Percentiles rank a stretch among this genome's conserved stretches.
phyloP scores from a whole-genome alignment of 768 basidiomycete genomes.

The Nidula microcarpa region DNA sequence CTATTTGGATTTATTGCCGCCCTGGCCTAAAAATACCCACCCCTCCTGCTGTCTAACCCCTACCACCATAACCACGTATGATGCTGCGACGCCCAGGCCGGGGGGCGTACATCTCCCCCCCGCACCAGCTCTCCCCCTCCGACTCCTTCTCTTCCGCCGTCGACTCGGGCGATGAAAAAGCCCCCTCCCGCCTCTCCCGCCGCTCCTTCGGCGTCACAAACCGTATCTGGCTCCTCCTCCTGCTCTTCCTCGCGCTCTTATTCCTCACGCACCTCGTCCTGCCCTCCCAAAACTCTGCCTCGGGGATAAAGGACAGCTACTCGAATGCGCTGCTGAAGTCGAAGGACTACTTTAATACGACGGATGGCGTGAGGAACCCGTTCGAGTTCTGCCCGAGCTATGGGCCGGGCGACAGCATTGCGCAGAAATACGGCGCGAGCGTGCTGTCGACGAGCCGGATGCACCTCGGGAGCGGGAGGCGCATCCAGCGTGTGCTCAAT shows the following conservation, averaged over 20 bases:
- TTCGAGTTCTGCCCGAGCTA: conserved; percentile 92
- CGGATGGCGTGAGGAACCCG: conserved; percentile 58
- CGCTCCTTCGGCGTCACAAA: conserved; percentile 62
- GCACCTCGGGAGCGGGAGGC: conserved; percentile 76
- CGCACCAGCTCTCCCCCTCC: too few species aligned
- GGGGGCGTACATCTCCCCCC: too few species aligned
- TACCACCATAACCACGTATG: too few species aligned
- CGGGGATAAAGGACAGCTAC: conserved; percentile 23
- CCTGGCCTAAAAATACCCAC: too few species aligned
- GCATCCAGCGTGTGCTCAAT: conserved; percentile 79
- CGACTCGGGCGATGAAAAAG: conserved; percentile 46
- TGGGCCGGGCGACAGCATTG: conserved; percentile 79
- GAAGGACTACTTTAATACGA: conserved; percentile 79
- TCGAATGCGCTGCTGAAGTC: conserved; percentile 53
- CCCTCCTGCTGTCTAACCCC: too few species aligned
- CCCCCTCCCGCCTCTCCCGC: conserved; percentile 46
- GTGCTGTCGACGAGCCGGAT: conserved; percentile 70
- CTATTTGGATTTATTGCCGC: too few species aligned
- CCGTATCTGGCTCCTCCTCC: conserved; percentile 64
- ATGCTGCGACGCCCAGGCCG: too few species aligned
- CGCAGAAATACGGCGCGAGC: conserved; percentile 72
- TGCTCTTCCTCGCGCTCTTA: conserved; percentile 51
- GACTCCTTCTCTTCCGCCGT: conserved; percentile 35
- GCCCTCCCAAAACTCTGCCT: conserved; percentile 26
- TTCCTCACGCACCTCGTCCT: conserved; percentile 54